Evolutionary conservation across 2,329 filamentous ascomycete genomes (phyloP).

Genomic region (Monilinia fructicola): DNA sequence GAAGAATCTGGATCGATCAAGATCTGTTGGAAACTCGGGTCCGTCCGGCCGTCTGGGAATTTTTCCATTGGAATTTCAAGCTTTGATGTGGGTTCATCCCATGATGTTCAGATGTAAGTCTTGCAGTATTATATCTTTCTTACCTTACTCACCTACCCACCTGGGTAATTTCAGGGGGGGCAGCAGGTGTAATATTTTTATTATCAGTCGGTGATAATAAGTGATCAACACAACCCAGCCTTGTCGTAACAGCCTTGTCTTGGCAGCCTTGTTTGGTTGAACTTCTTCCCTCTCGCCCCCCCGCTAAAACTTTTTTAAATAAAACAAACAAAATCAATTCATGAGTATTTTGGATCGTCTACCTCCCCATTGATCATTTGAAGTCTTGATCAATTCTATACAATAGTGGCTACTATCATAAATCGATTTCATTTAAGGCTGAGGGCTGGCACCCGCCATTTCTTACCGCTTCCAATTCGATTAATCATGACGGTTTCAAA

Average conservation of each 20-base stretch:
- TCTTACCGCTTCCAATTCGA: constrained; percentile 22
- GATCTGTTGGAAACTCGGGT: background rate
- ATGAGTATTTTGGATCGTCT: background rate
- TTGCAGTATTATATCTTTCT: no score
- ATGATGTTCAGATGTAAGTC: background rate
- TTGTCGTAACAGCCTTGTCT: constrained; percentile 1
- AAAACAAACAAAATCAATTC: background rate
- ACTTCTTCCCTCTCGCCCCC: background rate
- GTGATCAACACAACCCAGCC: background rate
- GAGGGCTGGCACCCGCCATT: constrained; percentile 39
- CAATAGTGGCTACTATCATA: constrained; percentile 32
- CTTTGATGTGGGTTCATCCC: constrained; percentile 10
- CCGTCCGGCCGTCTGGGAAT: background rate
- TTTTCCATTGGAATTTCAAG: background rate
- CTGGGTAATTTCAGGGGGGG: background rate
- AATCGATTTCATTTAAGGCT: constrained; percentile 26
- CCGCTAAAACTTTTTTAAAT: constrained; percentile 13
- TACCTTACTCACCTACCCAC: background rate
- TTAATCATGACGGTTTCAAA: constrained; percentile 30
- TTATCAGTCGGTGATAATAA: background rate
- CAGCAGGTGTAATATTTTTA: background rate
- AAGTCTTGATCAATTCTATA: background rate
- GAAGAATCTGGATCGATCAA: constrained; percentile 3
- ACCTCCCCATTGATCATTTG: background rate
- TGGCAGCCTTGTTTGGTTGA: background rate